A percentile compares a stretch with the other conserved stretches of the same genome.
Conservation (phyloP, 306 rosid genomes). For the Mimosa pudica region DNA sequence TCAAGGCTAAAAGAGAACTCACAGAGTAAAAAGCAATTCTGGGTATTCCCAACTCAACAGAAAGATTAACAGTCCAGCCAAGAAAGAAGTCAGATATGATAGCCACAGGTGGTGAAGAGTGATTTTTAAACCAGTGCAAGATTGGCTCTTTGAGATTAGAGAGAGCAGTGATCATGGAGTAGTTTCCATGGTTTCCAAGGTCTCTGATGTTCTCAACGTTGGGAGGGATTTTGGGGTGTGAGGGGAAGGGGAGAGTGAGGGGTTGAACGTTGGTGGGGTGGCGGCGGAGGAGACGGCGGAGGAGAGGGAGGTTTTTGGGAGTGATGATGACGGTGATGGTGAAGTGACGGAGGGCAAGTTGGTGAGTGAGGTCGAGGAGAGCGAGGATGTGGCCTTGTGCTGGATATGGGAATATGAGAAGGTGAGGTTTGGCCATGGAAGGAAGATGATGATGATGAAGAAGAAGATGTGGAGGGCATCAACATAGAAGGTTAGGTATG, state of each 20-base stretch:
- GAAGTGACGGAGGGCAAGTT: neutral
- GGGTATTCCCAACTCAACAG: neutral
- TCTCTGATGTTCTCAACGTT: neutral
- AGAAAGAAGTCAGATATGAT: neutral
- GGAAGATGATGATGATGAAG: no score
- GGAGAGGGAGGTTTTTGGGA: neutral
- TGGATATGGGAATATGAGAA: neutral
- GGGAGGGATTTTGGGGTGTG: neutral
- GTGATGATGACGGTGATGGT: neutral
- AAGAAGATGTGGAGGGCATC: no score
- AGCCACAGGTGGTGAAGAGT: neutral
- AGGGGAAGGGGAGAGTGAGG: neutral
- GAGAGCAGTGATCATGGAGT: neutral
- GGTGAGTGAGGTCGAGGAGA: neutral
- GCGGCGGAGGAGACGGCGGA: neutral
- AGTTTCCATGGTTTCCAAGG: neutral
- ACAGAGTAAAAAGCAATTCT: neutral
- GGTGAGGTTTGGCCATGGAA: neutral
- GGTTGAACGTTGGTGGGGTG: neutral
- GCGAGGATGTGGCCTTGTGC: neutral
- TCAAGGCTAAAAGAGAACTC: neutral
- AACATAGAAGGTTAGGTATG: no score
- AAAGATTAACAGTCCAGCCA: neutral
- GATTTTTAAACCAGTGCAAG: neutral
- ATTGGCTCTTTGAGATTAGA: neutral